Conservation (phyloP, 1,284 basidiomycete species). For the Cystobasidium pallidum region DNA sequence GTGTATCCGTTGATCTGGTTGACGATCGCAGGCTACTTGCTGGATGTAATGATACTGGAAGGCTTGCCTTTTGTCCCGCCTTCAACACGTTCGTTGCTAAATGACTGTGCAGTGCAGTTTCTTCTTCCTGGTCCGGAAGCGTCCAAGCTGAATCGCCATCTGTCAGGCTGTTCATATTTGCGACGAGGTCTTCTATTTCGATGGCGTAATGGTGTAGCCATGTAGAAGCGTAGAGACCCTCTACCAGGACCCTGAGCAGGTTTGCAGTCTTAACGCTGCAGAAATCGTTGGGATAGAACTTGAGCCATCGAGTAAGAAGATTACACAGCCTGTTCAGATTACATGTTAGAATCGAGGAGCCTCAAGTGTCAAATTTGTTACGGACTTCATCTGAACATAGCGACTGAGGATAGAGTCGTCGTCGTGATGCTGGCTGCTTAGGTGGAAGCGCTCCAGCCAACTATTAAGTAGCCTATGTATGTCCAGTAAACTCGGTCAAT, state of each 20-base stretch:
- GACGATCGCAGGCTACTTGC: not conserved
- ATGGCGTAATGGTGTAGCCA: slow-evolving; percentile 54
- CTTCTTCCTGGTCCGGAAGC: slow-evolving; percentile 47
- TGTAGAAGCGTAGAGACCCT: slow-evolving; percentile 44
- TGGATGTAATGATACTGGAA: slow-evolving; percentile 10
- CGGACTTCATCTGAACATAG: slow-evolving; percentile 54
- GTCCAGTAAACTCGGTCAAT: too few species aligned
- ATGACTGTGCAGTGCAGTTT: not conserved
- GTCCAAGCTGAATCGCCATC: slow-evolving; percentile 54
- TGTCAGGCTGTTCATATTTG: slow-evolving; percentile 3
- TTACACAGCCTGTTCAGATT: slow-evolving; percentile 50
- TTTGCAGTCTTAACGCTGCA: slow-evolving; percentile 36
- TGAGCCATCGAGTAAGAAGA: slow-evolving; percentile 52
- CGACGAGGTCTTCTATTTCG: slow-evolving; percentile 51
- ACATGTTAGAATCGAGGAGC: not conserved
- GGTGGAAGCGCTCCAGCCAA: slow-evolving; percentile 46
- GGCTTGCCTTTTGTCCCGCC: slow-evolving; percentile 1
- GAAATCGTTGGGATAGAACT: slow-evolving; percentile 54
- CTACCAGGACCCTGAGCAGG: slow-evolving; percentile 48
- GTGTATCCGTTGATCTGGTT: not conserved
- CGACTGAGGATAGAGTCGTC: slow-evolving; percentile 51
- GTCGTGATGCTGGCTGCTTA: slow-evolving; percentile 38
- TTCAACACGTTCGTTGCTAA: too few species aligned
- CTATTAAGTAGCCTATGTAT: not conserved
- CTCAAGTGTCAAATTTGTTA: not conserved